These are phyloP conservation scores for Bryoglossum gracile DNA, from an alignment of 495 filamentous ascomycete genomes.

Conservation along the genomic window DNA sequence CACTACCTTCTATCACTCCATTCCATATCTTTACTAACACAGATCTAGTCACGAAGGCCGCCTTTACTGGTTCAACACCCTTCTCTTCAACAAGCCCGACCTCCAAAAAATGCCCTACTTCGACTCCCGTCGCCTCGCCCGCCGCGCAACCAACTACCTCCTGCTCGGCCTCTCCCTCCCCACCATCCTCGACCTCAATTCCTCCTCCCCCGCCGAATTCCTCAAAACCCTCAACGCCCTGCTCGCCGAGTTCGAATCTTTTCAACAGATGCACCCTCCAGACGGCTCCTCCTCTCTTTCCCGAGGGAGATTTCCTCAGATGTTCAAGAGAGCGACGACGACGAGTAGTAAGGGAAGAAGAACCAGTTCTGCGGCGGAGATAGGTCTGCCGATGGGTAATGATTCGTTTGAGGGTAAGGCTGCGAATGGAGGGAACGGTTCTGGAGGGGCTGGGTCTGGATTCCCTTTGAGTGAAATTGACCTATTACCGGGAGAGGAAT, in stretches of 20 bases:
- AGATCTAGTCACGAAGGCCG: conserved; percentile 75
- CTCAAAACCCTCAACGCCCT: conserved; percentile 80
- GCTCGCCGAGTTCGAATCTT: conserved; percentile 85
- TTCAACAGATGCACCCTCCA: conserved; percentile 75
- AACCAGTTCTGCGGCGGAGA: conserved; percentile 58
- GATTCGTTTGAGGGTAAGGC: conserved; percentile 32
- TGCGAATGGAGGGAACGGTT: conserved; percentile 33
- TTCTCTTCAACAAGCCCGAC: conserved; percentile 81
- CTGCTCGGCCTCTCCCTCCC: conserved; percentile 88
- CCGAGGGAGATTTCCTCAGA: conserved; percentile 71
- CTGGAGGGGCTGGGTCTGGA: conserved; percentile 19
- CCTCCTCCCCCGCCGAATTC: conserved; percentile 70
- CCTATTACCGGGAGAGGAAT: conserved; percentile 65
- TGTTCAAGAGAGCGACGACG: conserved; percentile 74
- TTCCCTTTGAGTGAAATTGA: conserved; percentile 34
- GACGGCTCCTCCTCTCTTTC: conserved; percentile 67
- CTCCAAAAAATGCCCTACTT: conserved; percentile 79
- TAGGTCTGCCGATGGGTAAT: conserved; percentile 54
- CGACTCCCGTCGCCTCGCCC: conserved; percentile 69
- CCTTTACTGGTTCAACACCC: conserved; percentile 95
- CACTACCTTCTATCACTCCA: conserved; percentile 23
- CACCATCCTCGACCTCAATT: conserved; percentile 77
- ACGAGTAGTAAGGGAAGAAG: conserved; percentile 61
- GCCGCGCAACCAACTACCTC: conserved; percentile 85
- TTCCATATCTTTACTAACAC: conserved; percentile 9